These are phyloP conservation scores for Podosphaera aphanis DNA, from an alignment of 2,329 filamentous ascomycete species.

Conservation along the genomic window DNA sequence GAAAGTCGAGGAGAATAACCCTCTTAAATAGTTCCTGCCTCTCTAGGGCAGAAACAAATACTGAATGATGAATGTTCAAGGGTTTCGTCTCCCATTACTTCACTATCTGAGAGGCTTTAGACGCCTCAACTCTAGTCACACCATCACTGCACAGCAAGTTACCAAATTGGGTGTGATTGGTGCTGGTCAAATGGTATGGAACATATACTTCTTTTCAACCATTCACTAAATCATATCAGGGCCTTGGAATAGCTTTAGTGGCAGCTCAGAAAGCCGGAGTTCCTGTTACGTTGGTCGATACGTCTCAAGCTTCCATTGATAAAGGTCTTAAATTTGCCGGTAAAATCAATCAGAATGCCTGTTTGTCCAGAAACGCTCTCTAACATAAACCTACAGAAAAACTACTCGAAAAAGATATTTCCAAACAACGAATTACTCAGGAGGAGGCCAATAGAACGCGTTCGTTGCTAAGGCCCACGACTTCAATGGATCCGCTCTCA, in stretches of 20 bases:
- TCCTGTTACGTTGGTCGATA: conserved; percentile 69
- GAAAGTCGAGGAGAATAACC: too few species aligned
- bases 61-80: not conserved
- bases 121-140: conserved; percentile 45
- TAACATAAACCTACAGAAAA: conserved; percentile 36
- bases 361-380: not conserved
- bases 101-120: conserved; percentile 3
- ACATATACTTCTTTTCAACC: not conserved
- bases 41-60: too few species aligned
- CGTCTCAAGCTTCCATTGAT: conserved; percentile 59
- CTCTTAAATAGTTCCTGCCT: too few species aligned
- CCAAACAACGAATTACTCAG: conserved; percentile 66
- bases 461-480: conserved; percentile 43
- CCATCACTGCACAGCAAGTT: conserved; percentile 42
- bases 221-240: conserved; percentile 27
- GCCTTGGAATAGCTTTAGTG: conserved; percentile 84
- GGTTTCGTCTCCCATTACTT: not conserved
- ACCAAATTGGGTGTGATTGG: conserved; percentile 80
- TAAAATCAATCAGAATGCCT: conserved; percentile 18
- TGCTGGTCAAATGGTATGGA: conserved; percentile 73
- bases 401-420: conserved; percentile 75
- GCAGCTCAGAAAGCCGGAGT: conserved; percentile 66
- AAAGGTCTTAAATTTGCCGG: conserved; percentile 80
- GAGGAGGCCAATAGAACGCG: conserved; percentile 54
- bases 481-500: conserved; percentile 51